Evolutionary conservation across 192 early-diverging fungal genomes (phyloP).

Genomic region (Backusella tuberculispora): DNA sequence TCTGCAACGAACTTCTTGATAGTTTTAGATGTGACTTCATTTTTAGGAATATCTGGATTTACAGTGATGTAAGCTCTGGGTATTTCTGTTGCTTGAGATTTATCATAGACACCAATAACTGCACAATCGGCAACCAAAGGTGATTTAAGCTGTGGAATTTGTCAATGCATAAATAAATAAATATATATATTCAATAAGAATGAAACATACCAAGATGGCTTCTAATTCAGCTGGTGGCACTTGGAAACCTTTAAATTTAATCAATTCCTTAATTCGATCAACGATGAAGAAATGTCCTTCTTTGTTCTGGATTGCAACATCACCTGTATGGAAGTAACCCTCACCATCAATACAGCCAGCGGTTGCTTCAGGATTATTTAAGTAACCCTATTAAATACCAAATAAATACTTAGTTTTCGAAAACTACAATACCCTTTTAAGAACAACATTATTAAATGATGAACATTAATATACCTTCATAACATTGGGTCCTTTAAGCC

Average conservation of each 20-base stretch:
- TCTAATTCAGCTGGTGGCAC: conserved; percentile 78
- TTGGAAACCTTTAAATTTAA: conserved; percentile 62
- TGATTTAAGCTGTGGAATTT: conserved; percentile 46
- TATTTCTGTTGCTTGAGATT: conserved; percentile 70
- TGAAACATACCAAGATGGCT: conserved; percentile 69
- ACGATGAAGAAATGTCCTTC: conserved; percentile 68
- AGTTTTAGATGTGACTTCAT: conserved; percentile 37
- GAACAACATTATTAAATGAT: background rate
- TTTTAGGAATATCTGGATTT: conserved; percentile 34
- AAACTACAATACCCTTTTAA: background rate
- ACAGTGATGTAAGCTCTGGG: conserved; percentile 80
- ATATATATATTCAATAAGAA: background rate
- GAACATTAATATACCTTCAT: conserved; percentile 57
- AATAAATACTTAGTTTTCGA: background rate
- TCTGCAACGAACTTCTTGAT: conserved; percentile 59
- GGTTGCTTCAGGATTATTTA: conserved; percentile 51
- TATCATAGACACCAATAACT: conserved; percentile 70
- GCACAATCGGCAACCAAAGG: conserved; percentile 70
- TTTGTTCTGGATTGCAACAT: conserved; percentile 59
- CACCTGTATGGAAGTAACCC: conserved; percentile 59
- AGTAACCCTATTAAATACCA: conserved; percentile 39
- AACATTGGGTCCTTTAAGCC: conserved; percentile 73
- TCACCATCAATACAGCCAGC: conserved; percentile 51
- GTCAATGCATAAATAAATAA: background rate
- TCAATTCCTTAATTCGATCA: conserved; percentile 75